Base-by-base conservation (phyloP, 2,329 filamentous ascomycete species). In the Diaporthe amygdali region DNA sequence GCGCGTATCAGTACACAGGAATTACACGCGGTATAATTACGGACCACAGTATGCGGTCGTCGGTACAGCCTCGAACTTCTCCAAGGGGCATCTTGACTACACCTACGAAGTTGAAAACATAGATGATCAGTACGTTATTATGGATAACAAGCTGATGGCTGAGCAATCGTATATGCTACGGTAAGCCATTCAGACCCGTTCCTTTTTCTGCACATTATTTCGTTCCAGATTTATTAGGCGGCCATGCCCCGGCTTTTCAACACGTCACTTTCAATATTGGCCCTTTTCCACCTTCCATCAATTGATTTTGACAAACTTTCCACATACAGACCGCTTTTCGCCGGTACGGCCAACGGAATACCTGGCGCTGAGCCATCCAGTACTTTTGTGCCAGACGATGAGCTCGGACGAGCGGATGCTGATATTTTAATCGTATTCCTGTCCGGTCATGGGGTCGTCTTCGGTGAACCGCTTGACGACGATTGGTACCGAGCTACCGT, bases 1-100 rank as follows among this genome's bases (percentile, higher is more conserved):
- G 1, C 41, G 68, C 10, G 46, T 37, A 3, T 69, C 59, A 0
- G n/a, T 27, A 2, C 46, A 66, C n/a, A 34, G 51, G 3, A 70
- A 64, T 8, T 68, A 49, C n/a, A 73, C 72, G 5, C 44, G 32
- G 34, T 73, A 71, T 20, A 10, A 71, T 22, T 73, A 69, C 32
- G 72, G 72, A 5, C 12, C 46, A 20, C 46, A 25, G 7, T 49
- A n/a, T 3, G 30, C 17, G 2, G 2, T 6, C 20, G n/a, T 3
- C 27, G 5, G 32, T 5, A 34, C 37, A 37, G n/a, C 22, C 5
- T 27, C 47, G 4, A 22, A 27, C 27, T 49, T 49, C 22, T 49
- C n/a, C 15, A 27, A 4, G 9, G 51, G 51, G 20, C 9, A 32
- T 20, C 25, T 49, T 14, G 55, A 71, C 41, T 64, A 39, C 22